These are phyloP conservation scores for Pilatotrama ljubarskyi DNA, from an alignment of 768 basidiomycete species.

Conservation along the genomic window DNA sequence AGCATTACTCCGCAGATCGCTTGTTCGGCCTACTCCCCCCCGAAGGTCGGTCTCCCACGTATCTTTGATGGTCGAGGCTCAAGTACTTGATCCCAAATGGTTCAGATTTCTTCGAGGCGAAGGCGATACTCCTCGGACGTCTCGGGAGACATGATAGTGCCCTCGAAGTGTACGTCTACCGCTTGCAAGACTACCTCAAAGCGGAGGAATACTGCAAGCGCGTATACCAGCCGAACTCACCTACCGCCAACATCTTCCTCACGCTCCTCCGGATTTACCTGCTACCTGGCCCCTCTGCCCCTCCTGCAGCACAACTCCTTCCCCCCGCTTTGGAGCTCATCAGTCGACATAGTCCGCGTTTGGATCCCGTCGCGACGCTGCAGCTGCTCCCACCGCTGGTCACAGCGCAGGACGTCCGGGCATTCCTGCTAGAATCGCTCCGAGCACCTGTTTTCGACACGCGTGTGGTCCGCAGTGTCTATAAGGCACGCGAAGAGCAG, in stretches of 20 bases:
- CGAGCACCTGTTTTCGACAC: conserved; percentile 70
- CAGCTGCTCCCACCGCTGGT: conserved; percentile 90
- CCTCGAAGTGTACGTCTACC: conserved; percentile 92
- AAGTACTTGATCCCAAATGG: neutral
- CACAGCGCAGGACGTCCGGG: conserved; percentile 73
- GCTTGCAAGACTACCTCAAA: conserved; percentile 76
- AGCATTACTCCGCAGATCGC: conserved; percentile 72
- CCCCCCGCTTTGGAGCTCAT: conserved; percentile 87
- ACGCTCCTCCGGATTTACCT: conserved; percentile 87
- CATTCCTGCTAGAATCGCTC: conserved; percentile 73
- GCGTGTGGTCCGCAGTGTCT: conserved; percentile 66
- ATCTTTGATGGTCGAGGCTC: neutral
- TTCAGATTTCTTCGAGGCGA: conserved; percentile 84
- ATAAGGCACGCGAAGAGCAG: conserved; percentile 76
- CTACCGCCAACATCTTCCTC: conserved; percentile 70
- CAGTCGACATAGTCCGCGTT: conserved; percentile 74
- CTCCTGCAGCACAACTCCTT: conserved; percentile 57
- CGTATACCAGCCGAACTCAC: conserved; percentile 56
- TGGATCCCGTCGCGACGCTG: conserved; percentile 82
- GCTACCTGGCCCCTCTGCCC: conserved; percentile 63
- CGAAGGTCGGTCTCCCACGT: conserved; percentile 55
- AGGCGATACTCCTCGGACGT: conserved; percentile 87
- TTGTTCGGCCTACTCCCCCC: conserved; percentile 79
- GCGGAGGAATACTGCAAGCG: conserved; percentile 97
- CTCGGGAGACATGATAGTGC: conserved; percentile 92